Base-by-base conservation (phyloP, 164 flowering plant species). In the Chimonanthus praecox region DNA sequence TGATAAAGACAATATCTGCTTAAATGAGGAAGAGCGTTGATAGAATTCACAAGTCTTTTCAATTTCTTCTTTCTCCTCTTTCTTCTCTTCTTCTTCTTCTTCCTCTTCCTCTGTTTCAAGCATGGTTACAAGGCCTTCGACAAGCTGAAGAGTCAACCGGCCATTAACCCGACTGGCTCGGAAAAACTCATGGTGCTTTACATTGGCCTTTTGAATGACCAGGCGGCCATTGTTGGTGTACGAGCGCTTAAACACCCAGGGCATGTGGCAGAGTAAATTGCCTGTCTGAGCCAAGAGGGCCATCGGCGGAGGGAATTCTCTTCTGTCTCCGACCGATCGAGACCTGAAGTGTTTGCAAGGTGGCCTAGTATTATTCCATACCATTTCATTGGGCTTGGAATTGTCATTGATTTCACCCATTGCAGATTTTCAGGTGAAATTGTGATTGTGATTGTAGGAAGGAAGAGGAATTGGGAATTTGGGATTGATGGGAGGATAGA, bases 251-350 rank as follows among this genome's bases (percentile, higher is more conserved):
- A 81, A 69, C 11, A 80, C 78, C 85, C 85, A 83, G 3, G 91
- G 89, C 84, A 81, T 78, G 45, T 76, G 85, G 20, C 74, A 65
- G 0, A 70, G 77, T 64, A 79, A 62, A 54, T 82, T 82, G 49
- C 74, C 86, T 1, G 84, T 77, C 54, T 62, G 71, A 3, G 80
- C 82, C 3, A 84, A 68, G 8, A 45, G 62, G 0, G 89, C 78
- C 33, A 88, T 86, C n/a, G 86, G 83, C 10, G 88, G 88, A 7
- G 91, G 91, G n/a, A 62, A 84, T 45, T 84, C 73, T 64, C 71
- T 81, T 48, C 13, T 54, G 58, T 60, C 18, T 10, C 70, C 54
- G 5, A 74, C 11, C 5, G 62, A 66, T 66, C 68, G 50, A 49
- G 72, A 63, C 51, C 64, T 43, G 21, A 50, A 49, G 64, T 50